Evolutionary conservation across 441 rosid species (phyloP).

Genomic region (Aleurites moluccanus): DNA sequence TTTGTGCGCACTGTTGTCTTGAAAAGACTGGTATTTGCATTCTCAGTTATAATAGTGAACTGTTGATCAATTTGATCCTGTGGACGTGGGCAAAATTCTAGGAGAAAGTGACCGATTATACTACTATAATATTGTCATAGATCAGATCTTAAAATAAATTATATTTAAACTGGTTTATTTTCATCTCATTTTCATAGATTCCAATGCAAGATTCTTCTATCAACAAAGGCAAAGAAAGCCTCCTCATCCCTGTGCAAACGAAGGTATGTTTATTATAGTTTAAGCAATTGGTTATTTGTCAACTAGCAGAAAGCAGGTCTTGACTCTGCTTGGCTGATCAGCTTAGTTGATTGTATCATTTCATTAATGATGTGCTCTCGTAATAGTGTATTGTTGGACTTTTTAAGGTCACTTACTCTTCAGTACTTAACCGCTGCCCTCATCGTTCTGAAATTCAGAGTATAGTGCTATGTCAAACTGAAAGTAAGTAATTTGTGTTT

Average conservation of each 20-base stretch:
- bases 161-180: neutral
- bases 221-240: constrained; percentile 55
- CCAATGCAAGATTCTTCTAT: constrained; percentile 42
- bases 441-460: constrained; percentile 70
- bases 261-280: constrained; percentile 33
- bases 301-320: neutral
- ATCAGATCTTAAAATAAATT: neutral
- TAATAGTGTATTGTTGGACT: neutral
- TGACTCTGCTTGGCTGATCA: neutral
- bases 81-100: neutral
- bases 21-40: neutral
- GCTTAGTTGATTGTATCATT: neutral
- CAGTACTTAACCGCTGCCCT: constrained; percentile 51
- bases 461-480: constrained; percentile 46
- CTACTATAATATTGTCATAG: neutral
- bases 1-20: neutral
- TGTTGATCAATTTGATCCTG: neutral
- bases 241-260: constrained; percentile 50
- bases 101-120: neutral
- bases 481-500: constrained; percentile 37
- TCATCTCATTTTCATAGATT: constrained; percentile 35
- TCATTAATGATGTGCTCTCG: neutral
- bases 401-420: constrained; percentile 44
- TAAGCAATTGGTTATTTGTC: neutral
- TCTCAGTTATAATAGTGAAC: neutral